Conservation (phyloP, 225 moss, liverwort and hornwort species). For the Asterella californica region DNA sequence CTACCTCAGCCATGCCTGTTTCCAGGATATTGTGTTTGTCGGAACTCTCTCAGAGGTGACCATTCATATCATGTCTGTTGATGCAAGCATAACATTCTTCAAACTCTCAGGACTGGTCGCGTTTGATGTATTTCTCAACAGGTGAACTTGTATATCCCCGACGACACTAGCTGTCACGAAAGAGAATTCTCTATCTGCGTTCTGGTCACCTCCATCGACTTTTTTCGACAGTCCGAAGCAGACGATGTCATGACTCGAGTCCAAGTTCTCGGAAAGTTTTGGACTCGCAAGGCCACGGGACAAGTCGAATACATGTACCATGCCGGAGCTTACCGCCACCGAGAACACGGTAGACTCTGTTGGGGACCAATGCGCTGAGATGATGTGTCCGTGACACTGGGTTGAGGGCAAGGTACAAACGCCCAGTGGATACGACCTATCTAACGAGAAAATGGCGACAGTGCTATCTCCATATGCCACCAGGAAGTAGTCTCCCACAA, state of each 20-base stretch:
- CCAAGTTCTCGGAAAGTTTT: neutral
- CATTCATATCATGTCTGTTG: neutral
- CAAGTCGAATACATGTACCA: slow-evolving; percentile 8
- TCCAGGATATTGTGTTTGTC: no score
- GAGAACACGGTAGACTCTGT: slow-evolving; percentile 19
- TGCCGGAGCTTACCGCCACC: neutral
- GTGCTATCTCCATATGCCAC: slow-evolving; percentile 21
- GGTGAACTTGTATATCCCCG: neutral
- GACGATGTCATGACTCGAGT: neutral
- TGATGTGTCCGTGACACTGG: neutral
- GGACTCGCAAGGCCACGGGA: neutral
- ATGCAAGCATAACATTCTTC: neutral
- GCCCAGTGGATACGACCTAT: slow-evolving; percentile 15
- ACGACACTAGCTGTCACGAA: neutral
- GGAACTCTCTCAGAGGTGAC: no score
- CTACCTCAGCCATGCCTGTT: no score
- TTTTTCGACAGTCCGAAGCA: neutral
- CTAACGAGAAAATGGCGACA: slow-evolving; percentile 15
- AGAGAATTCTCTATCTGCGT: neutral
- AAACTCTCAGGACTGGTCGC: neutral
- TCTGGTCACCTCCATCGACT: neutral
- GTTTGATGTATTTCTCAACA: neutral
- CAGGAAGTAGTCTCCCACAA: slow-evolving; percentile 24
- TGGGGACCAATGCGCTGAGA: slow-evolving; percentile 23
- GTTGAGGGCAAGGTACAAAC: neutral